These are phyloP conservation scores for Medicago arabica DNA, from an alignment of 306 rosid species.

Conservation along the genomic window DNA sequence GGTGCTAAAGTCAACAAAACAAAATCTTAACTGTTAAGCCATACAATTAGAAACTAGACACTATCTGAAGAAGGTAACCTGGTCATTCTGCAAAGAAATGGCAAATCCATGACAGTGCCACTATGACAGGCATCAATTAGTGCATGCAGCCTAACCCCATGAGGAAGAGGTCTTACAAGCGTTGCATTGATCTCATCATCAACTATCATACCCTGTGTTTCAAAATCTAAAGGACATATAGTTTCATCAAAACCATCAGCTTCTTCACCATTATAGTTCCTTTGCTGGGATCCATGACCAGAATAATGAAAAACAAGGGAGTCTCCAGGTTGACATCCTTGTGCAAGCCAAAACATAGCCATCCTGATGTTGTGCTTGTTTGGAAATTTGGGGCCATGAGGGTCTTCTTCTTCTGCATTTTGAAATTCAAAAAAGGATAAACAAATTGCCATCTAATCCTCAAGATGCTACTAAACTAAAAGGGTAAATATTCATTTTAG, in stretches of 20 bases:
- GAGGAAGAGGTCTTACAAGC: slow-evolving; percentile 85
- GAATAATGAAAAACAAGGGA: slow-evolving; percentile 95
- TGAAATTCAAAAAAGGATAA: slow-evolving; percentile 31
- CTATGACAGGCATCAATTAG: slow-evolving; percentile 96
- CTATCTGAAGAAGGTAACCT: slow-evolving; percentile 60
- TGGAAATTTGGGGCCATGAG: slow-evolving; percentile 71
- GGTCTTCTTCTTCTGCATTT: slow-evolving; percentile 97
- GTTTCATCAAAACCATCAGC: slow-evolving; percentile 97
- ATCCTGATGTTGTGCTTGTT: slow-evolving; percentile 79
- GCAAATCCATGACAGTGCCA: slow-evolving; percentile 96
- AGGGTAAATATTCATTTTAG: slow-evolving; percentile 1
- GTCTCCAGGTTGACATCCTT: slow-evolving; percentile 96
- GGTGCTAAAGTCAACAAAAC: slow-evolving; percentile 27
- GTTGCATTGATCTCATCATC: slow-evolving; percentile 91
- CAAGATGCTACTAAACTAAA: background rate
- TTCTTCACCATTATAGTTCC: slow-evolving; percentile 88
- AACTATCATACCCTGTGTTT: slow-evolving; percentile 99
- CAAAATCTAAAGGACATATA: slow-evolving; percentile 91
- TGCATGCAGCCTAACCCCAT: slow-evolving; percentile 91
- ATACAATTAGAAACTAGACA: slow-evolving; percentile 23
- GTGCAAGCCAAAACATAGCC: slow-evolving; percentile 97
- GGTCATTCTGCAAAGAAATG: slow-evolving; percentile 94
- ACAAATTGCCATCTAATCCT: background rate
- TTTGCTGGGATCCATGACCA: slow-evolving; percentile 97
- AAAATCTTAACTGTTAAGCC: slow-evolving; percentile 27